Percentiles rank a stretch among this genome's conserved stretches.
These are phyloP conservation scores for Vigna hirtella DNA, from an alignment of 306 rosid genomes.

Conservation along the genomic window DNA sequence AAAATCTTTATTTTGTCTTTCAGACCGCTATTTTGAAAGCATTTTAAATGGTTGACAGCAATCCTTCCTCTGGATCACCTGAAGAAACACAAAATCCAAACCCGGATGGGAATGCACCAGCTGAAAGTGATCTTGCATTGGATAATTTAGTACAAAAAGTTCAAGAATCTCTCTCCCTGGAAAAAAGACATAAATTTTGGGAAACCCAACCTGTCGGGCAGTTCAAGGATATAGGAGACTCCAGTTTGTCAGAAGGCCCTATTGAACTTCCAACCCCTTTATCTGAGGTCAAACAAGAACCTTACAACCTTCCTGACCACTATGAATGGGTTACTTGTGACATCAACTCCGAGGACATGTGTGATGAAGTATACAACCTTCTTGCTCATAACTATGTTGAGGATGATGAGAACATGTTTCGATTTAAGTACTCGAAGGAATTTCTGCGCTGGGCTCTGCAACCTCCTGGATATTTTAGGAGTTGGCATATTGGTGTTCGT, in stretches of 20 bases:
- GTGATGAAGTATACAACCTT: constrained; percentile 80
- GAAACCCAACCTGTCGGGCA: constrained; percentile 99
- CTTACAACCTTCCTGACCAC: constrained; percentile 83
- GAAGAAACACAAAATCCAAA: constrained; percentile 68
- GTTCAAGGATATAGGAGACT: constrained; percentile 77
- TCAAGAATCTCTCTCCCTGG: constrained; percentile 78
- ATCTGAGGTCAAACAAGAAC: constrained; percentile 88
- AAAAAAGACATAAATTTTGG: constrained; percentile 83
- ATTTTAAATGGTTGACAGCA: constrained; percentile 71
- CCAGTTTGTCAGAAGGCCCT: constrained; percentile 79
- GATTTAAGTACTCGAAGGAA: constrained; percentile 91
- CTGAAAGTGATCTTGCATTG: constrained; percentile 63
- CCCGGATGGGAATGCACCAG: constrained; percentile 70
- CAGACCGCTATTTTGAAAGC: constrained; percentile 37
- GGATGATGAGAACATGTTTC: constrained; percentile 94
- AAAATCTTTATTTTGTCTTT: constrained; percentile 27
- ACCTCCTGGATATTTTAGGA: constrained; percentile 84
- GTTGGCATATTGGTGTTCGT: constrained; percentile 97
- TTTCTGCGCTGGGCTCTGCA: constrained; percentile 93
- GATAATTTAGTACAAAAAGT: constrained; percentile 63
- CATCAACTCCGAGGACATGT: constrained; percentile 67
- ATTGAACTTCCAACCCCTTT: constrained; percentile 79
- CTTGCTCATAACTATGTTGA: constrained; percentile 88
- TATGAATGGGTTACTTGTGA: constrained; percentile 97
- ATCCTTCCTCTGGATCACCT: constrained; percentile 60